Base-by-base conservation (phyloP, 805 yeast genomes). In the Zygotorulaspora florentina region DNA sequence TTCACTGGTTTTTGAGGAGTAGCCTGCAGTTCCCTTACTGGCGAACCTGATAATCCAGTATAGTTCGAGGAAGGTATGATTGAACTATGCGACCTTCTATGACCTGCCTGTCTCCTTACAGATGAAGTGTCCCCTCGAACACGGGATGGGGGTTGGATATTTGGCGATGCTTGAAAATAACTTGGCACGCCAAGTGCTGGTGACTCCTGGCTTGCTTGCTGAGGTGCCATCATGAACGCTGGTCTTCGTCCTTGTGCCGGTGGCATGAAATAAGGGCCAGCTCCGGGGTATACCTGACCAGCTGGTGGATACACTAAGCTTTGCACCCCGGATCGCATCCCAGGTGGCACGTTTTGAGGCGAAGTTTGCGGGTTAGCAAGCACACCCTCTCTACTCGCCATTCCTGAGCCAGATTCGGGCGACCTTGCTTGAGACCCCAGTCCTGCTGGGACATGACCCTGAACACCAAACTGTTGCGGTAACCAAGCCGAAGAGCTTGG, bases 21-120 rank as follows among this genome's bases (percentile, higher is more conserved):
- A 11, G 49, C 48, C 11, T 48, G 52, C 13, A 45, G 26, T 13
- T 48, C 52, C 23, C 42, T 45, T 13, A 27, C 42, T 2, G 57
- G 58, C 15, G 56, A 52, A 40, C 42, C 52, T 10, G 40, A 42
- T 8, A 39, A 3, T 16, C 39, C 41, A n/a, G 27, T 26, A 29
- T 18, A 33, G n/a, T 30, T 31, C n/a, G 47, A 35, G 9, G 45
- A 31, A 3, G 53, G 34, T 2, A 57, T 52, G 12, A 45, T 51
- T 1, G 64, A 62, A 49, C 64, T 58, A 28, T 61, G 60, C 5
- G 65, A 48, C 39, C 65, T 53, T 46, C 61, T 51, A 39, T 62
- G 66, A 20, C 57, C 54, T 26, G 38, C 34, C 10, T 26, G 31
- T 26, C 45, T 36, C 31, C 42, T 42, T 16, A 23, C 39, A 12